Conservation (phyloP, 805 yeast genomes). For the Metschnikowia dekortorum region DNA sequence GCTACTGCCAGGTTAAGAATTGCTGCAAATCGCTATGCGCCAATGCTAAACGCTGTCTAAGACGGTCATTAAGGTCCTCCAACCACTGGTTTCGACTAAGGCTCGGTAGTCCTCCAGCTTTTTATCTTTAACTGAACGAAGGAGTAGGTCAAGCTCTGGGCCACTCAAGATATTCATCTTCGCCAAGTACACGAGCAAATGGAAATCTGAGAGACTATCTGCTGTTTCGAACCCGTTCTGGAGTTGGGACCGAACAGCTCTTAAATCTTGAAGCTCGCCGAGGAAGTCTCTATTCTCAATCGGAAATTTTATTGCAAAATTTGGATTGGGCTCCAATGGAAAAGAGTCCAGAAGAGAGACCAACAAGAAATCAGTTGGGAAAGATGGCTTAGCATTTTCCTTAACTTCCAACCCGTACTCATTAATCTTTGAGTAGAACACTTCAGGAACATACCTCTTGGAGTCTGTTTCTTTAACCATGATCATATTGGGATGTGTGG, state of each 20-base stretch:
- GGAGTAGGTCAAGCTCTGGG: conserved; percentile 49
- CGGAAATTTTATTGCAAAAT: conserved; percentile 56
- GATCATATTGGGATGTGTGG: conserved; percentile 86
- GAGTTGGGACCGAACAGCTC: conserved; percentile 49
- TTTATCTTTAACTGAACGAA: conserved; percentile 43
- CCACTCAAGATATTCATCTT: conserved; percentile 53
- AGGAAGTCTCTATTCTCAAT: conserved; percentile 75
- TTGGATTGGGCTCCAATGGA: conserved; percentile 58
- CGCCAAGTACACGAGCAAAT: conserved; percentile 57
- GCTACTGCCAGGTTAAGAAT: neutral
- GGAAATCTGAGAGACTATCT: conserved; percentile 61
- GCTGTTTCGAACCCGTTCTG: conserved; percentile 30
- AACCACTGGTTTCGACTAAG: conserved; percentile 63
- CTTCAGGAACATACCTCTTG: conserved; percentile 88
- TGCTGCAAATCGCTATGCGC: neutral
- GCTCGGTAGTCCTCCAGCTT: conserved; percentile 44
- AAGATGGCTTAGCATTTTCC: conserved; percentile 44
- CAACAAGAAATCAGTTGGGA: conserved; percentile 43
- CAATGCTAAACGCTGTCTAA: conserved; percentile 25
- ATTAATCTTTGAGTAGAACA: conserved; percentile 76
- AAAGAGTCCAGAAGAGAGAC: conserved; percentile 92
- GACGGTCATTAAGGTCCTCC: conserved; percentile 72
- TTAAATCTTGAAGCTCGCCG: conserved; percentile 69
- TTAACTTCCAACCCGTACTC: conserved; percentile 90
- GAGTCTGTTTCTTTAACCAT: conserved; percentile 71